These are phyloP conservation scores for Corynespora cassiicola DNA, from an alignment of 2,329 filamentous ascomycete genomes.

Conservation along the genomic window DNA sequence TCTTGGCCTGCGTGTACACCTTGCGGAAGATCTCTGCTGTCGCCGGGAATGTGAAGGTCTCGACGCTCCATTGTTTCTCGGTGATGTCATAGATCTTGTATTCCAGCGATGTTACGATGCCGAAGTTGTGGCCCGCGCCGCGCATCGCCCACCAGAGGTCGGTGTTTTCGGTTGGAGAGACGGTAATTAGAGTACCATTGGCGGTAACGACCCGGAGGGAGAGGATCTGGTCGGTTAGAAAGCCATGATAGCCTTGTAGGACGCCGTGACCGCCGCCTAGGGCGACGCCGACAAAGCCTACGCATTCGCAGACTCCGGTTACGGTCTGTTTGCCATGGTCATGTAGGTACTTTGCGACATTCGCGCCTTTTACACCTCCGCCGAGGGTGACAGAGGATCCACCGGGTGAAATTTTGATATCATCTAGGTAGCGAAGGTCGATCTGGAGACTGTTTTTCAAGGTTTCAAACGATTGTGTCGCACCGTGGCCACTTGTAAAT, in stretches of 20 bases:
- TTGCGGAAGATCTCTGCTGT: conserved; percentile 6
- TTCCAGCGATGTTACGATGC: conserved; percentile 16
- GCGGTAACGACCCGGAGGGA: conserved; percentile 14
- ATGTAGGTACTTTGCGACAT: no score
- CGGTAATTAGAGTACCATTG: conserved; percentile 36
- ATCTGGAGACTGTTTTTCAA: no score
- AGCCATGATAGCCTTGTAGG: conserved; percentile 16
- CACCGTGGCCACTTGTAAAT: no score
- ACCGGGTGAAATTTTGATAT: no score
- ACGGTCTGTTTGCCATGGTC: no score
- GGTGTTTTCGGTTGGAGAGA: conserved; percentile 23
- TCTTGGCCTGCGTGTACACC: conserved; percentile 9
- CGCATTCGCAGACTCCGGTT: conserved; percentile 14
- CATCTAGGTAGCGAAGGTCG: no score
- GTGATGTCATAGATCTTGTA: conserved; percentile 21
- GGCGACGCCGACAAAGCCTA: conserved; percentile 7
- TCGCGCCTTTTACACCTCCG: no score
- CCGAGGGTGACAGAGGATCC: no score
- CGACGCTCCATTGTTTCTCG: conserved; percentile 26
- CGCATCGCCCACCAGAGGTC: conserved; percentile 49
- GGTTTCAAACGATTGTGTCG: no score
- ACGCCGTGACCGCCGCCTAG: conserved; percentile 19
- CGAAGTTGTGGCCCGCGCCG: conserved; percentile 41
- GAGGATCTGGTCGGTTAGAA: conserved; percentile 14
- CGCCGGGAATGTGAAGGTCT: conserved; percentile 22